These are phyloP conservation scores for Hyphopichia pseudoburtonii DNA, from an alignment of 1,139 yeast species.

Conservation along the genomic window DNA sequence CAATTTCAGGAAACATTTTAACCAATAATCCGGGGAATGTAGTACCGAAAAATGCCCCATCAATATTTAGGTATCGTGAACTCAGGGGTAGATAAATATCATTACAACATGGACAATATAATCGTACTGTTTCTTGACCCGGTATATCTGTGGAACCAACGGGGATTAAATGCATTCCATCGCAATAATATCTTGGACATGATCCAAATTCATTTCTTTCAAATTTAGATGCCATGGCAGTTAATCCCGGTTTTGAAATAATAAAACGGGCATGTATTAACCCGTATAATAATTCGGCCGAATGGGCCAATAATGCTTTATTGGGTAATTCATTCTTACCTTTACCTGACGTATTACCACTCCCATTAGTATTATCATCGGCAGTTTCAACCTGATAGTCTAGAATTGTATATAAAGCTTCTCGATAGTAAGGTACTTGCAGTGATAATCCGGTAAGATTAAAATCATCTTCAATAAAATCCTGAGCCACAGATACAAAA, in stretches of 20 bases:
- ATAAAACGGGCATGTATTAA: constrained; percentile 92
- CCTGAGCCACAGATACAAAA: constrained; percentile 89
- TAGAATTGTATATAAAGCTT: constrained; percentile 85
- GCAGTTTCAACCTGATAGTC: constrained; percentile 80
- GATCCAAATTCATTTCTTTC: constrained; percentile 87
- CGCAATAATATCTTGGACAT: constrained; percentile 89
- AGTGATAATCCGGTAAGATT: constrained; percentile 85
- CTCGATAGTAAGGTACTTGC: constrained; percentile 87
- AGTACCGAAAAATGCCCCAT: constrained; percentile 96
- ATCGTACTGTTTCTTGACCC: constrained; percentile 86
- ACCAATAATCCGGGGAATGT: constrained; percentile 91
- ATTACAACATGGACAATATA: constrained; percentile 92
- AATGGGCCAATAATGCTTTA: constrained; percentile 76
- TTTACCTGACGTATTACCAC: constrained; percentile 6
- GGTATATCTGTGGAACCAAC: constrained; percentile 90
- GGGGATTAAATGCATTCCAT: constrained; percentile 90
- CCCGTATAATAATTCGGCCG: constrained; percentile 91
- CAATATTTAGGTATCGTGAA: constrained; percentile 80
- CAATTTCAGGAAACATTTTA: constrained; percentile 84
- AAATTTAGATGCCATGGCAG: constrained; percentile 94
- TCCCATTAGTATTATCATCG: constrained; percentile 28
- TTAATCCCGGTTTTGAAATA: constrained; percentile 84
- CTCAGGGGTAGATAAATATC: constrained; percentile 88
- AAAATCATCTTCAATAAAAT: constrained; percentile 94
- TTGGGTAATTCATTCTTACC: constrained; percentile 54